Base-by-base conservation (phyloP, 2,329 filamentous ascomycete genomes). In the Colletotrichum echinochloae region DNA sequence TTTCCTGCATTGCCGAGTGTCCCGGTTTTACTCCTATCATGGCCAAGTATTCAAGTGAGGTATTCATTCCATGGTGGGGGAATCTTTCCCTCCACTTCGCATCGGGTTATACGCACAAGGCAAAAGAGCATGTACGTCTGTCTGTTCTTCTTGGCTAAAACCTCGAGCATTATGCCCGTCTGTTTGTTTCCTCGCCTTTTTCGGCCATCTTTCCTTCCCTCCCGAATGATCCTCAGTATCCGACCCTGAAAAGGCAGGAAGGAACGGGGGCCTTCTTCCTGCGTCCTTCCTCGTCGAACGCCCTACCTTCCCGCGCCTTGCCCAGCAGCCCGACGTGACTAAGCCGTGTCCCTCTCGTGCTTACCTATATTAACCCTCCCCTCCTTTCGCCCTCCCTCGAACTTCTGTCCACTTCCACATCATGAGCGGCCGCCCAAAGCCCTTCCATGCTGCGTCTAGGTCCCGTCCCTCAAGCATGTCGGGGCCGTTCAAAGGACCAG, bases 371-470 rank as follows among this genome's bases (percentile, higher is more conserved):
- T 26, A 23, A 62, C 33, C 39, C 23, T 16, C 41, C 14, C 49
- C 51, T 23, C 2, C 14, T 46, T 8, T 39, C 23, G 9, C 41
- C 3, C 3, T 51, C 8, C 11, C 18, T 44, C 18, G 3, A 7
- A 14, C 6, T 63, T 23, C 30, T 49, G 0, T 41, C 12, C 26
- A 20, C 41, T 55, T 20, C 11, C 23, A 66, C 41, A 56, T 63
- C 65, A 48, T 8, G 65, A 55, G 49, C 39, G 57, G 59, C n/a
- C 30, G n/a, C 18, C 57, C 54, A 26, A 35, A 39, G 12, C 49
- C 49, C 65, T 62, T 55, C 54, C 57, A 56, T 26, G 64, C 33
- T 33, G 51, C 51, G 60, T 67, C 65, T 51, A 26, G 51, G 33
- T 26, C 57, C 41, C 59, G 56, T 63, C 51, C 30, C n/a, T 67